These are phyloP conservation scores for Ganoderma resinaceum DNA, from an alignment of 1,284 basidiomycete genomes.

Conservation along the genomic window DNA sequence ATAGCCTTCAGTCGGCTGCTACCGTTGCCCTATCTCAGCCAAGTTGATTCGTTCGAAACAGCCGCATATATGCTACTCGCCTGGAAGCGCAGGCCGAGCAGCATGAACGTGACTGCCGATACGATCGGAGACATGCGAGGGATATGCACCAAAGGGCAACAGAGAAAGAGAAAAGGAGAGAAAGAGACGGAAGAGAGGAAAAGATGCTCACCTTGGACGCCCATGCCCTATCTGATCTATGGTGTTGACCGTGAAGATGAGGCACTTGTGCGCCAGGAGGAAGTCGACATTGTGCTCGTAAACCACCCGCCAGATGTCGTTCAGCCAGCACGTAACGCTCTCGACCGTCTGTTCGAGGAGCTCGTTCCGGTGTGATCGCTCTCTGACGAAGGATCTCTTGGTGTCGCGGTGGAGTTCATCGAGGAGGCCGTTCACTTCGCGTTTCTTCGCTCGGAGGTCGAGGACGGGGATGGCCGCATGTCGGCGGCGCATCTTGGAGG, in stretches of 20 bases:
- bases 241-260: conserved; percentile 56
- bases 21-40: no score
- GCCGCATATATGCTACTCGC: background rate
- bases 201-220: conserved; percentile 51
- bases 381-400: conserved; percentile 57
- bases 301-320: conserved; percentile 63
- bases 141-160: background rate
- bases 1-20: no score
- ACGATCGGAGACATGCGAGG: background rate
- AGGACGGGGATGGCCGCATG: conserved; percentile 53
- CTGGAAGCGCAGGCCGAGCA: background rate
- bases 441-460: conserved; percentile 57
- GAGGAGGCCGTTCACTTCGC: conserved; percentile 57
- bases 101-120: background rate
- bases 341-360: conserved; percentile 60
- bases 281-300: conserved; percentile 64
- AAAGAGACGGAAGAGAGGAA: background rate
- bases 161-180: background rate
- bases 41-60: background rate
- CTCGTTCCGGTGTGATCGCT: conserved; percentile 58
- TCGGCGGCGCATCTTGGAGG: conserved; percentile 44
- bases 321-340: conserved; percentile 61
- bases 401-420: conserved; percentile 57
- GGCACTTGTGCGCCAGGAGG: conserved; percentile 57
- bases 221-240: conserved; percentile 51